Base-by-base conservation (phyloP, 139 green algal genomes). In the Astrephomene gubernaculifera region DNA sequence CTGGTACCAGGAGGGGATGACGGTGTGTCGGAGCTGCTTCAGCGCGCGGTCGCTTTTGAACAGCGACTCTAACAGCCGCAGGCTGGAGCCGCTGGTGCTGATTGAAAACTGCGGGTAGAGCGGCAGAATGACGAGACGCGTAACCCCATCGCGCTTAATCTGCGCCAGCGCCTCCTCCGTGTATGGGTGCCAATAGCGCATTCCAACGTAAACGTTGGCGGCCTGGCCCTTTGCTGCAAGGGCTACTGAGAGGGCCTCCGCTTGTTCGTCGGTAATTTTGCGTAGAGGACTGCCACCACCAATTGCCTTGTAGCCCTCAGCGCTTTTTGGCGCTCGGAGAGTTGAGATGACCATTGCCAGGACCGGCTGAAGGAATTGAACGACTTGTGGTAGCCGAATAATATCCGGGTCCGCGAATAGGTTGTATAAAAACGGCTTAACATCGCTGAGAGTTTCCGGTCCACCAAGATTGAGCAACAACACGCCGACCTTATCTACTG, bases 151-250 rank as follows among this genome's bases (percentile, higher is more conserved):
- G 4, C 41, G 22, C 89, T 99, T 99, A 53, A 99, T 96, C 86
- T 93, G 83, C 81, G 95, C 91, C 54, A 99, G 90, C 4, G 96
- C 96, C 80, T 99, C 96, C 89, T 99, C 96, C 12, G 97, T 99
- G 93, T 98, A 99, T 4, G 98, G 98, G 60, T 98, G 94, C 98
- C 98, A 99, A 90, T 99, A 99, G 43, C 98, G 94, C 98, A 99
- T 99, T 70, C 94, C 98, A 24, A 99, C 98, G 76, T 99, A 99
- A 38, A 97, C 94, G 21, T 74, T 80, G 25, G 88, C 85, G 35
- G 65, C 79, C n/a, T 49, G 57, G 35, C 92, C 92, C 31, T 89
- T 89, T 0, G 22, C 39, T 17, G 74, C 43, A 36, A 99, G 87
- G 17, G 94, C 68, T 1, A 36, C 38, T 4, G 85, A 41, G 61